Base-by-base conservation (phyloP, 2,329 filamentous ascomycete species). In the Botrytis squamosa region DNA sequence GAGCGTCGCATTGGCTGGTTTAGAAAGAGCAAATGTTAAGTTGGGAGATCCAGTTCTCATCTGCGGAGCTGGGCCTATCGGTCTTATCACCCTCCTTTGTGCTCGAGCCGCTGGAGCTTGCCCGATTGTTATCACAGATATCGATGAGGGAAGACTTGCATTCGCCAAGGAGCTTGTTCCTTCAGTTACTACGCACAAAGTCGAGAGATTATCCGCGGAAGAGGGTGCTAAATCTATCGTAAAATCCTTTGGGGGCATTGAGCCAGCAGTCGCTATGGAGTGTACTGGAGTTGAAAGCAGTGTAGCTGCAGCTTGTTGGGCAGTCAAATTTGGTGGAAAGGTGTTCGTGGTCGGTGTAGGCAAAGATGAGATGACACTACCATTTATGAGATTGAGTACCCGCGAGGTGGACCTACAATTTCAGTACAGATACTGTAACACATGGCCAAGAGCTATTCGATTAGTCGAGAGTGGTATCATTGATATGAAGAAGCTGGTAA, bases 331-430 rank as follows among this genome's bases (percentile, higher is more conserved):
- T 80, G 96, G 95, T 77, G 95, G 96, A 79, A 97, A 97, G 84
- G 95, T 98, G 71, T 98, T 98, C 81, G 92, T 98, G 76, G 97
- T 98, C 77, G 95, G 95, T 59, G 95, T 98, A 4, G 96, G 95
- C 77, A 95, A 93, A 87, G 95, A 96, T 82, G 93, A 98, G 86
- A 96, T 98, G 86, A 94, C 89, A 83, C 92, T 98, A 76, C 95
- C 95, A 42, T 98, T 98, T 83, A 98, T 98, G 95, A 86, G 94
- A 70, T 88, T 95, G 74, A 95, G 92, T 79, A 95, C 95, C 9
- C 89, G 93, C 76, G 96, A 98, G 85, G 92, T 98, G 78, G 95
- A 98, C 84, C 86, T 98, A 75, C 93, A 97, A 85, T 96, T 98
- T 83, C 95, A 98, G 85, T 98, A 98, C 86, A 90, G 96, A 75